A percentile compares a stretch with the other conserved stretches of the same genome.
These are phyloP conservation scores for Rugonectria rugulosa DNA, from an alignment of 2,329 filamentous ascomycete genomes.

Conservation along the genomic window DNA sequence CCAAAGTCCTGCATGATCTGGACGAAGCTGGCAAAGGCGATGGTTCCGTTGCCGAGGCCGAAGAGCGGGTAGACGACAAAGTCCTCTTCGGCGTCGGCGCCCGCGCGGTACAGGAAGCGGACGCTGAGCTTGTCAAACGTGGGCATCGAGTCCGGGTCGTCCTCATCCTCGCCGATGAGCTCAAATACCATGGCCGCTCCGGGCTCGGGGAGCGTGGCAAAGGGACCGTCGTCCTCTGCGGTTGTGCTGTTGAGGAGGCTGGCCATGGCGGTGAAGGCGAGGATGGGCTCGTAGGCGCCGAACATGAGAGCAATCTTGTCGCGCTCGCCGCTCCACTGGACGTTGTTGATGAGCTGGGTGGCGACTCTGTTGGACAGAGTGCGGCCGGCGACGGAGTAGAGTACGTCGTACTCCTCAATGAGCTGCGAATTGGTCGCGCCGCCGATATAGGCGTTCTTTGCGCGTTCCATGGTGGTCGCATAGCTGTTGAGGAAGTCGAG, in stretches of 20 bases:
- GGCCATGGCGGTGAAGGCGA: slow-evolving; percentile 62
- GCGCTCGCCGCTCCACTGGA: slow-evolving; percentile 46
- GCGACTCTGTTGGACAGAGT: slow-evolving; percentile 58
- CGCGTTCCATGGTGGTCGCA: slow-evolving; percentile 73
- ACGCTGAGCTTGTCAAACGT: slow-evolving; percentile 53
- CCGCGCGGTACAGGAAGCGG: slow-evolving; percentile 64
- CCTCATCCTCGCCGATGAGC: slow-evolving; percentile 48
- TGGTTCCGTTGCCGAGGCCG: slow-evolving; percentile 41
- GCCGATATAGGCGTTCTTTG: slow-evolving; percentile 62
- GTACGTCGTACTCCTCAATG: slow-evolving; percentile 41
- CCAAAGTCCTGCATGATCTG: slow-evolving; percentile 46
- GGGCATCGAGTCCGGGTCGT: slow-evolving; percentile 36
- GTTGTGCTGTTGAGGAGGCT: slow-evolving; percentile 58
- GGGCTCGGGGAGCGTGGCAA: slow-evolving; percentile 64
- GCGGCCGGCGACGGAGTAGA: slow-evolving; percentile 61
- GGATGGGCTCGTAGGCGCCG: slow-evolving; percentile 61
- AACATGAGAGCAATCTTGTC: slow-evolving; percentile 62
- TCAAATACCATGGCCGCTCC: slow-evolving; percentile 82
- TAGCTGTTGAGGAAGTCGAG: slow-evolving; percentile 63
- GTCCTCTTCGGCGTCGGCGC: slow-evolving; percentile 46
- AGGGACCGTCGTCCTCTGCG: slow-evolving; percentile 47
- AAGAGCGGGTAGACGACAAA: slow-evolving; percentile 53
- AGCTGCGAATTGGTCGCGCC: slow-evolving; percentile 48
- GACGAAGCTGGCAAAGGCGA: slow-evolving; percentile 51
- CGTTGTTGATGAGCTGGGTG: slow-evolving; percentile 51